Conservation (phyloP, 148 eudicot genomes). For the Rhododendron molle region DNA sequence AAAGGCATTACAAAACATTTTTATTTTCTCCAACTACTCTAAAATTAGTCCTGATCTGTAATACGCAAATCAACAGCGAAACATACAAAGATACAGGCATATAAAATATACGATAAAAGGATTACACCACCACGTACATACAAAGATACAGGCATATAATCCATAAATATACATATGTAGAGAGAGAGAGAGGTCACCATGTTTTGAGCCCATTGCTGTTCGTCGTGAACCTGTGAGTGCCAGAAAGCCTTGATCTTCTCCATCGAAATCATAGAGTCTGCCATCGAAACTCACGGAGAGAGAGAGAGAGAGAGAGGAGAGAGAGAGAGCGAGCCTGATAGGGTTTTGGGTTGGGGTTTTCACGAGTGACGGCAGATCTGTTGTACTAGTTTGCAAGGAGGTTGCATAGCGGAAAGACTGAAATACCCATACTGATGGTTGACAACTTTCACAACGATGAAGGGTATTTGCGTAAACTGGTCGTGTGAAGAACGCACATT, state of each 20-base stretch:
- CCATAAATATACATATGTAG: background rate
- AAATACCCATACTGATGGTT: background rate
- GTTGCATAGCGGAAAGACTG: background rate
- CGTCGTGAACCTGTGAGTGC: slow-evolving; percentile 40
- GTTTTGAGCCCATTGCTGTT: slow-evolving; percentile 36
- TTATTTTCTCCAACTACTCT: background rate
- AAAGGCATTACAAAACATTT: background rate
- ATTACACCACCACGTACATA: background rate
- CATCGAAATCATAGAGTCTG: slow-evolving; percentile 25
- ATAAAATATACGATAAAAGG: too few species aligned
- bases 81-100: background rate
- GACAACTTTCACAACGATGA: background rate
- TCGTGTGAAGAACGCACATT: background rate
- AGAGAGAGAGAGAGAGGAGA: slow-evolving; percentile 2
- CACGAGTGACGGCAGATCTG: background rate
- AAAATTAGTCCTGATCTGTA: background rate
- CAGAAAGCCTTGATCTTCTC: slow-evolving; percentile 35
- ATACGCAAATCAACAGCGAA: background rate
- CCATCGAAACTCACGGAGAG: slow-evolving; percentile 22
- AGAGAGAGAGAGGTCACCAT: slow-evolving; percentile 23
- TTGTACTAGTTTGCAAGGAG: background rate
- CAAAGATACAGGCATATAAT: background rate
- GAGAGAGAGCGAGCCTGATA: background rate
- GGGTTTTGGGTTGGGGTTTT: slow-evolving; percentile 12
- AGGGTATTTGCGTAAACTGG: background rate